Percentiles rank a stretch among this genome's conserved stretches.
These are phyloP conservation scores for Aspergillus affinis DNA, from an alignment of 495 filamentous ascomycete genomes.

Conservation along the genomic window DNA sequence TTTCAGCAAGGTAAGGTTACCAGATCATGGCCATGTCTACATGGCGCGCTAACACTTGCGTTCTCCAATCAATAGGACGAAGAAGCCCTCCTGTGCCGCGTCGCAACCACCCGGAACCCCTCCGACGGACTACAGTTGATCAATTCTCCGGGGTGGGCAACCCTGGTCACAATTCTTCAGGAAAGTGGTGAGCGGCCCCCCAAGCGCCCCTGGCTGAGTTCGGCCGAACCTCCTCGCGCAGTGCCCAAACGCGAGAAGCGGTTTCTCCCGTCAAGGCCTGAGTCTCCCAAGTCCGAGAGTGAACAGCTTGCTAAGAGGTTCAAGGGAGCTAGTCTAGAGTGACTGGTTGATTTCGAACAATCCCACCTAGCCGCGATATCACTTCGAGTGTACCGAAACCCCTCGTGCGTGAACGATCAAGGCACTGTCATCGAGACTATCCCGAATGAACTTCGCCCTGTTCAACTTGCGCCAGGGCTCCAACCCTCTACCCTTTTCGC, in stretches of 20 bases:
- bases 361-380: slow-evolving; percentile 1
- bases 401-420: slow-evolving; percentile 3
- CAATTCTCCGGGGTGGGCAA: slow-evolving; percentile 87
- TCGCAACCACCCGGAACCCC: slow-evolving; percentile 75
- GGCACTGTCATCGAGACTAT: slow-evolving; percentile 3
- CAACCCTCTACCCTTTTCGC: neutral
- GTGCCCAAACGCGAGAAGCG: slow-evolving; percentile 33
- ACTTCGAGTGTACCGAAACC: neutral
- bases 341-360: slow-evolving; percentile 23
- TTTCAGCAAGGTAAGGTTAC: slow-evolving; percentile 69
- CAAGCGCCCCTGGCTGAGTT: slow-evolving; percentile 66
- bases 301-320: slow-evolving; percentile 97
- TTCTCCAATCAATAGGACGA: slow-evolving; percentile 64
- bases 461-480: neutral
- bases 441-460: neutral
- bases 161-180: slow-evolving; percentile 86
- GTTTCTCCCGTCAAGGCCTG: slow-evolving; percentile 34
- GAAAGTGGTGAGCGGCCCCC: slow-evolving; percentile 94
- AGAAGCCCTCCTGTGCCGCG: slow-evolving; percentile 79
- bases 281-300: slow-evolving; percentile 49
- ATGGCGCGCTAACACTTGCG: slow-evolving; percentile 13
- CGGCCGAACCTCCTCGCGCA: slow-evolving; percentile 38
- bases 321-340: slow-evolving; percentile 93
- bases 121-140: slow-evolving; percentile 77
- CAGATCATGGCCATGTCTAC: neutral